Evolutionary conservation across 2,329 filamentous ascomycete genomes (phyloP).

Genomic region (Calonectria pseudoturangicola): DNA sequence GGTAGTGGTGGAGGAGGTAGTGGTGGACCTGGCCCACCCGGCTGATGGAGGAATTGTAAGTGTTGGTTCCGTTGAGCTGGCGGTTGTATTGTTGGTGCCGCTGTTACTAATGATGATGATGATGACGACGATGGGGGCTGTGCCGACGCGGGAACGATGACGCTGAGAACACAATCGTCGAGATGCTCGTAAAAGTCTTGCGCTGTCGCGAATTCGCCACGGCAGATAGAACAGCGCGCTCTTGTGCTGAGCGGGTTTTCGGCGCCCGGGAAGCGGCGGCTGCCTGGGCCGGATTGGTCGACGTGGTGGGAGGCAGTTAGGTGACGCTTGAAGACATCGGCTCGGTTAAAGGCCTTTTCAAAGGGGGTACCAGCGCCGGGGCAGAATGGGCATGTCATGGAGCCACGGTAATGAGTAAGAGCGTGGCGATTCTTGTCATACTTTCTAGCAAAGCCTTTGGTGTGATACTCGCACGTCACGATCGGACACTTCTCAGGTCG

Average conservation of each 20-base stretch:
- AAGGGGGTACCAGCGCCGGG: slow-evolving; percentile 89
- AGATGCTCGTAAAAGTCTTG: slow-evolving; percentile 99
- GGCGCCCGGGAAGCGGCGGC: slow-evolving; percentile 64
- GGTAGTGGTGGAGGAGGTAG: not conserved
- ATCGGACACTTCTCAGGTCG: slow-evolving; percentile 98
- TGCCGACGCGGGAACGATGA: slow-evolving; percentile 68
- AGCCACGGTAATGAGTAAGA: slow-evolving; percentile 97
- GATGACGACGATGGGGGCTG: slow-evolving; percentile 29
- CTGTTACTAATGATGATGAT: slow-evolving; percentile 17
- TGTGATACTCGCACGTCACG: slow-evolving; percentile 92
- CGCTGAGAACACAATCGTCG: slow-evolving; percentile 78
- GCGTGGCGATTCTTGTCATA: slow-evolving; percentile 99
- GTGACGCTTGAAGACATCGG: slow-evolving; percentile 98
- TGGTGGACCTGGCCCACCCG: slow-evolving; percentile 8
- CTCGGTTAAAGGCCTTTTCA: slow-evolving; percentile 96
- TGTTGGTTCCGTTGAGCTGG: slow-evolving; percentile 16
- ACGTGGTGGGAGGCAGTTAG: slow-evolving; percentile 94
- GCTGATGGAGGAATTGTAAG: slow-evolving; percentile 25
- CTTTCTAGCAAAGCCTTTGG: slow-evolving; percentile 95
- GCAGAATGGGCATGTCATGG: slow-evolving; percentile 98
- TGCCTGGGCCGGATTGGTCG: slow-evolving; percentile 93
- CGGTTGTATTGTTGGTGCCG: slow-evolving; percentile 2
- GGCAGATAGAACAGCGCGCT: slow-evolving; percentile 94
- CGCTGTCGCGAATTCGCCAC: slow-evolving; percentile 84
- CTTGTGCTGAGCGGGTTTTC: slow-evolving; percentile 67